Percentiles rank a stretch among this genome's conserved stretches.
These are phyloP conservation scores for Boletus subparvulus DNA, from an alignment of 768 basidiomycete genomes.

Conservation along the genomic window DNA sequence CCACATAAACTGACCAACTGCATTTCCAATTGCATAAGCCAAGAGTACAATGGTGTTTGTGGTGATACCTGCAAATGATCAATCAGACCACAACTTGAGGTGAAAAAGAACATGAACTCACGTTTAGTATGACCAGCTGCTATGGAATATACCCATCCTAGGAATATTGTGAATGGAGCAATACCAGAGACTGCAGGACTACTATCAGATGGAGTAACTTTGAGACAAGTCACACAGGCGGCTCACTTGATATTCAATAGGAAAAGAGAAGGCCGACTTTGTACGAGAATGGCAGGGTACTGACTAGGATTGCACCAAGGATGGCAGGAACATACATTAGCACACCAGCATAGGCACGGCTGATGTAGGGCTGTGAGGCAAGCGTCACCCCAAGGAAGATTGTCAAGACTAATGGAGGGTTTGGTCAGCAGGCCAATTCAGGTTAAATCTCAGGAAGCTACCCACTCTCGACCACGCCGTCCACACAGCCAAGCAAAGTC, in stretches of 20 bases:
- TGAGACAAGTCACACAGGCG: neutral
- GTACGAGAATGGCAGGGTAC: constrained; percentile 58
- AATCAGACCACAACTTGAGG: neutral
- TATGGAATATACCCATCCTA: constrained; percentile 69
- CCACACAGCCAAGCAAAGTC: constrained; percentile 75
- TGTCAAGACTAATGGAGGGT: constrained; percentile 48
- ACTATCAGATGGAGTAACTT: neutral
- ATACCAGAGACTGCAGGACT: constrained; percentile 56
- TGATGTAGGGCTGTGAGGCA: constrained; percentile 46
- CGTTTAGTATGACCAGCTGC: constrained; percentile 77
- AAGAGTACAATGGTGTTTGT: constrained; percentile 73
- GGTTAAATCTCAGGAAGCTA: neutral
- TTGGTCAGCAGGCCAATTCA: constrained; percentile 14
- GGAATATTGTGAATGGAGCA: constrained; percentile 63
- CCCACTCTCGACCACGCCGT: constrained; percentile 70
- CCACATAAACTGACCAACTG: constrained; percentile 79
- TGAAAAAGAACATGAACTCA: constrained; percentile 24
- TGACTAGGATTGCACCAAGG: constrained; percentile 68
- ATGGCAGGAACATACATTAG: constrained; percentile 68
- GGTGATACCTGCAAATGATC: constrained; percentile 52
- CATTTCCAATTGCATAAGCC: constrained; percentile 75
- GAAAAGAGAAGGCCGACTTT: constrained; percentile 71
- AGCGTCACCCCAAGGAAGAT: constrained; percentile 48
- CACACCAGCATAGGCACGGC: constrained; percentile 63
- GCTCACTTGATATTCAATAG: constrained; percentile 71